These are phyloP conservation scores for Nitzschia sp. DNA, from an alignment of 108 stramenopile species.

Conservation along the genomic window DNA sequence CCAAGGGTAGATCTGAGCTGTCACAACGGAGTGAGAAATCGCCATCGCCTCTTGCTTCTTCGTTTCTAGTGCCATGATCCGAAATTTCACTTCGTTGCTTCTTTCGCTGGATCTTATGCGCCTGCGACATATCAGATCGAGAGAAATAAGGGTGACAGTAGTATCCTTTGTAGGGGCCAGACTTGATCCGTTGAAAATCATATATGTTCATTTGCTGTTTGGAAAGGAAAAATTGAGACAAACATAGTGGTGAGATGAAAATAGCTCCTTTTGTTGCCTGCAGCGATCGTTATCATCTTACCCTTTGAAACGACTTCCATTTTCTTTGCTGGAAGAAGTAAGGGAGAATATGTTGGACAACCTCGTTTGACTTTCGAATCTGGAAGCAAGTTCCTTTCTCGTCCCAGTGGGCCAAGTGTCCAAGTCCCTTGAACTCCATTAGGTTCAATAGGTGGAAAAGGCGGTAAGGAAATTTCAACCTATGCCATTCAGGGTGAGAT, in stretches of 20 bases:
- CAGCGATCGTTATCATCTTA: not conserved
- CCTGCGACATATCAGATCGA: not conserved
- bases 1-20: not conserved
- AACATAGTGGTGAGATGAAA: not conserved
- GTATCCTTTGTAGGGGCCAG: not conserved
- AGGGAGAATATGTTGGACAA: slow-evolving; percentile 65
- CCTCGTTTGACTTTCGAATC: slow-evolving; percentile 47
- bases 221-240: not conserved
- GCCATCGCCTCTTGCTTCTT: not conserved
- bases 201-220: not conserved
- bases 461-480: not conserved
- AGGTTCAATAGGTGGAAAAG: not conserved
- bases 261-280: not conserved
- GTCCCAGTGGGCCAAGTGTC: not conserved
- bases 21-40: not conserved
- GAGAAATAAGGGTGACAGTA: not conserved
- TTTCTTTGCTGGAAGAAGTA: slow-evolving; percentile 82
- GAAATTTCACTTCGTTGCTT: not conserved
- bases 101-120: not conserved
- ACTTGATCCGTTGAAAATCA: not conserved
- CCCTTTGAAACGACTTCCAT: slow-evolving; percentile 75
- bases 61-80: not conserved
- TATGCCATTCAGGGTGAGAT: not conserved
- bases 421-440: not conserved
- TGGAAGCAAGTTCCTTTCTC: slow-evolving; percentile 51